Base-by-base conservation (phyloP, 345 rosid genomes). In the Physaria fendleri region DNA sequence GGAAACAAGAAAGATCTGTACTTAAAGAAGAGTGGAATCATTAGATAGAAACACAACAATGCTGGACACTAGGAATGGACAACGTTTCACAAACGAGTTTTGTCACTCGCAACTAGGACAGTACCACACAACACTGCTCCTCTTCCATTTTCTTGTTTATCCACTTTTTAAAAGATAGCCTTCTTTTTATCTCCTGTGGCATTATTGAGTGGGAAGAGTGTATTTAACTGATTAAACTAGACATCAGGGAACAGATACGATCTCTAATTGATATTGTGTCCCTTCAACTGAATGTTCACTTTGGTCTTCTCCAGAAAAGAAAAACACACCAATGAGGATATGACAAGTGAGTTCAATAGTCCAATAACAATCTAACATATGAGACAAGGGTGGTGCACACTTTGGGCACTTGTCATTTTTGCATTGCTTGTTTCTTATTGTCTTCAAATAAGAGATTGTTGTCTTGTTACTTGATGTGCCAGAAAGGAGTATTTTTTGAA, bases 241-340 rank as follows among this genome's bases (percentile, higher is more conserved):
- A 79, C 47, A 77, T 75, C 72, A 84, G 94, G 93, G 89, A 56
- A 82, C 97, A 87, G 66, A 76, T 72, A 78, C 82, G 80, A 87
- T 85, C 85, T 69, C 73, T 27, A 55, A 73, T 73, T 48, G 90
- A 82, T 83, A 29, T 20, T 28, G 34, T 52, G 47, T 45, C 35
- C 41, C 67, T 44, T 47, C 40, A 37, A 45, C 62, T 43, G 51
- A 53, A 43, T 53, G 37, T 61, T 61, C 62, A 53, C 56, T 62
- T 61, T n/a, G 73, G 66, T 21, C 73, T 46, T 38, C 39, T 34
- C 28, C 6, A n/a, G 23, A 41, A 11, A 44, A 35, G 24, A 59
- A 50, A 4, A 27, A 53, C 20, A 53, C 66, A 23, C 39, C 61
- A 32, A 42, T 2, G 54, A 33, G 3, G n/a, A n/a, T n/a, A n/a